Percentiles rank a stretch among this genome's conserved stretches.
phyloP scores from a whole-genome alignment of 2,329 filamentous ascomycete species.

The Hypoxylon sp. region DNA sequence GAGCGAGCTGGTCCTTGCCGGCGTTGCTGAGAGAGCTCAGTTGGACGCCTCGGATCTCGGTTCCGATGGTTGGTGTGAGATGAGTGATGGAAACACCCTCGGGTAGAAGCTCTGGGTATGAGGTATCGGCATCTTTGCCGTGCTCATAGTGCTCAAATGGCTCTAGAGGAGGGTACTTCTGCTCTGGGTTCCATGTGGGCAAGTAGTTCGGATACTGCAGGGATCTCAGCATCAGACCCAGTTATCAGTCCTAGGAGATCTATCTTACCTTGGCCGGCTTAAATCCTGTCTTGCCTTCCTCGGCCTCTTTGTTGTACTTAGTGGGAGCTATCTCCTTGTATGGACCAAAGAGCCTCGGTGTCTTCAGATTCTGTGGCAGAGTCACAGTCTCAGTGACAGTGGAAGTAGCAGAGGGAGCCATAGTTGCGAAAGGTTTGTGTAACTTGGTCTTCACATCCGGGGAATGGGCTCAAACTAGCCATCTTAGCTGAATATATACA shows the following conservation, averaged over 20 bases:
- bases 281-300: conserved; percentile 51
- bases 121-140: conserved; percentile 79
- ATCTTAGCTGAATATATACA: conserved; percentile 28
- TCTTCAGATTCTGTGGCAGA: conserved; percentile 42
- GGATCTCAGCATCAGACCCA: conserved; percentile 22
- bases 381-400: conserved; percentile 49
- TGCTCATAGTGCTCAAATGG: conserved; percentile 82
- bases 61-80: conserved; percentile 80
- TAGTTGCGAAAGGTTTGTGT: conserved; percentile 32
- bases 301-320: conserved; percentile 50
- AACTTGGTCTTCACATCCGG: conserved; percentile 6
- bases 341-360: conserved; percentile 40
- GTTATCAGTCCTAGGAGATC: neutral
- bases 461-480: conserved; percentile 5
- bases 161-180: conserved; percentile 75
- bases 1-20: conserved; percentile 82
- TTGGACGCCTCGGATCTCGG: conserved; percentile 79
- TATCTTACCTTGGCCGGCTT: conserved; percentile 49
- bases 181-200: conserved; percentile 76
- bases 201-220: conserved; percentile 78
- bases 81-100: conserved; percentile 67
- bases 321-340: conserved; percentile 52
- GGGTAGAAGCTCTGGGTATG: conserved; percentile 77
- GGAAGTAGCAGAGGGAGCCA: conserved; percentile 53
- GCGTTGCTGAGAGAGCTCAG: conserved; percentile 76